phyloP scores from a whole-genome alignment of 2,329 filamentous ascomycete genomes.

The Sordariomycetes sp. region DNA sequence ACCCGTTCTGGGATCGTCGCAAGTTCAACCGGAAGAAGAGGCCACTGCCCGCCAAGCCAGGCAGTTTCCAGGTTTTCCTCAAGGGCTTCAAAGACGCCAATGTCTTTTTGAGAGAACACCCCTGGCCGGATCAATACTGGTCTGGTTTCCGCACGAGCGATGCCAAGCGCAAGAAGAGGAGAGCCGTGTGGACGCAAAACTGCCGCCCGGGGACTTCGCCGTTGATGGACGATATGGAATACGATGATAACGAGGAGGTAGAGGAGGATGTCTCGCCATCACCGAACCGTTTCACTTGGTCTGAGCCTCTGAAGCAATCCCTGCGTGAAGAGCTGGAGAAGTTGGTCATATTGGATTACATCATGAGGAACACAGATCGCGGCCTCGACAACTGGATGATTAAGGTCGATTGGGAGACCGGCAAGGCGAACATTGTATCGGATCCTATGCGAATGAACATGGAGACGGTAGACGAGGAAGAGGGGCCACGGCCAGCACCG shows the following conservation, averaged over 20 bases:
- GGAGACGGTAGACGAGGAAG: constrained; percentile 33
- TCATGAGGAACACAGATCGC: constrained; percentile 97
- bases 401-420: constrained; percentile 77
- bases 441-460: constrained; percentile 65
- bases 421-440: constrained; percentile 76
- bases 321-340: constrained; percentile 96
- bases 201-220: constrained; percentile 55
- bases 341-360: constrained; percentile 93
- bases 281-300: constrained; percentile 68
- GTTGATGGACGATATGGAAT: constrained; percentile 53
- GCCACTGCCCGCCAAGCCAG: constrained; percentile 77
- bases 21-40: constrained; percentile 84
- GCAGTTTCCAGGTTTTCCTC: constrained; percentile 95
- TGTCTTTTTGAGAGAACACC: constrained; percentile 86
- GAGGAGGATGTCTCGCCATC: constrained; percentile 35
- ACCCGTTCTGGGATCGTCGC: constrained; percentile 93
- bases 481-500: constrained; percentile 7
- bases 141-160: constrained; percentile 61
- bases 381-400: constrained; percentile 99
- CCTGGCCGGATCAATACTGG: constrained; percentile 87
- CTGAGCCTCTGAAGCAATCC: constrained; percentile 75
- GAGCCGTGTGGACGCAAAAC: constrained; percentile 64
- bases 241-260: constrained; percentile 48
- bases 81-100: constrained; percentile 97
- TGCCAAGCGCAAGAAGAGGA: constrained; percentile 58